phyloP scores from a whole-genome alignment of 1,284 basidiomycete genomes.

The Trichosporon asahii region DNA sequence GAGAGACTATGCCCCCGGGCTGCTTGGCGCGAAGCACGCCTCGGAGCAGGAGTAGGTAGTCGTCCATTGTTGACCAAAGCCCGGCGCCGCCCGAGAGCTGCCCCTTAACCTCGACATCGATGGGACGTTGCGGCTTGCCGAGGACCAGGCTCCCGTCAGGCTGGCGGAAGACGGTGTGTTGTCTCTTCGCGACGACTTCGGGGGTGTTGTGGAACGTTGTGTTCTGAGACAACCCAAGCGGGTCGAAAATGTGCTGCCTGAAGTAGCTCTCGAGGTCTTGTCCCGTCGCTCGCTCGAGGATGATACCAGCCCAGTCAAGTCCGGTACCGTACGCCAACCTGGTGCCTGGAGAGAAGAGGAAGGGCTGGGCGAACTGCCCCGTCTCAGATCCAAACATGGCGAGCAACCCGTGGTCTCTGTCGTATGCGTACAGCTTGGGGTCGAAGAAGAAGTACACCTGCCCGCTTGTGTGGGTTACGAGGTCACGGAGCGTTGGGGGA shows the following conservation, averaged over 20 bases:
- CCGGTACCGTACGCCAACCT: conserved; percentile 31
- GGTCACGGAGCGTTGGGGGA: conserved; percentile 17
- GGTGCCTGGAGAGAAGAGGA: conserved; percentile 37
- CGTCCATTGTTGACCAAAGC: conserved; percentile 33
- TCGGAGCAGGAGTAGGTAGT: conserved; percentile 33
- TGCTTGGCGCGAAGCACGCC: neutral
- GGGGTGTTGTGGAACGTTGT: conserved; percentile 30
- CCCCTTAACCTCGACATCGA: neutral
- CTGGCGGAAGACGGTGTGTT: neutral
- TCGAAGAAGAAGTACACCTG: conserved; percentile 26
- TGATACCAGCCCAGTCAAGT: conserved; percentile 32
- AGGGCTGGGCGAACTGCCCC: conserved; percentile 15
- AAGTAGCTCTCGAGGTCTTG: conserved; percentile 23
- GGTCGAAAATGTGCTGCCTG: conserved; percentile 27
- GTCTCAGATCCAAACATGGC: conserved; percentile 11
- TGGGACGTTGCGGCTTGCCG: conserved; percentile 7
- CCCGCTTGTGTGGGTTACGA: conserved; percentile 25
- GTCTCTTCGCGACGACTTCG: conserved; percentile 20
- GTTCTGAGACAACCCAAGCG: conserved; percentile 22
- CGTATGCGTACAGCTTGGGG: conserved; percentile 34
- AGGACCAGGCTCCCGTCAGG: neutral
- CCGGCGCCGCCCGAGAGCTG: conserved; percentile 35
- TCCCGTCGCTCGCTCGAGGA: conserved; percentile 27
- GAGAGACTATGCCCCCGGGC: conserved; percentile 16
- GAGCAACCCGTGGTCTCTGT: conserved; percentile 18